These are phyloP conservation scores for Aspergillus alliaceus DNA, from an alignment of 2,329 filamentous ascomycete genomes.

Conservation along the genomic window DNA sequence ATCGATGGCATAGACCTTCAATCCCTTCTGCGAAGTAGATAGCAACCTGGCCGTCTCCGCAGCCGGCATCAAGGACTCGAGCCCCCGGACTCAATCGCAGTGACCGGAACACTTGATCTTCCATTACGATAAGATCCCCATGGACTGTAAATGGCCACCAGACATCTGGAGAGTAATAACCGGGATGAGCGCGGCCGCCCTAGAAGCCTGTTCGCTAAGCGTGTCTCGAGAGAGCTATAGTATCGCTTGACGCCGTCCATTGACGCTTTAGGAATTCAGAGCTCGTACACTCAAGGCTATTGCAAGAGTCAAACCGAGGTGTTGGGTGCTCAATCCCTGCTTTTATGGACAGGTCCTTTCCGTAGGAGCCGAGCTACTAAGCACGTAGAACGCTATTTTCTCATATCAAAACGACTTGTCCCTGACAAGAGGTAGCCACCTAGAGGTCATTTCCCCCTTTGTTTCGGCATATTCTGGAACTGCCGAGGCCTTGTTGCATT, in stretches of 20 bases:
- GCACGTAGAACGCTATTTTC: too few relatives aligned
- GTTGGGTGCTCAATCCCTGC: background rate
- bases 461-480: background rate
- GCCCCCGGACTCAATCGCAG: conserved; percentile 41
- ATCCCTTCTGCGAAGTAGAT: conserved; percentile 45
- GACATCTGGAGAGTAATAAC: conserved; percentile 46
- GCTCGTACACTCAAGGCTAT: background rate
- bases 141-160: conserved; percentile 50
- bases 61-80: conserved; percentile 53
- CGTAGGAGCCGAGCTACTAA: background rate
- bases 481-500: background rate
- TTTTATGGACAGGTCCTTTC: background rate
- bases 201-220: conserved; percentile 33
- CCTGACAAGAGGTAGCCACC: too few relatives aligned
- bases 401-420: too few relatives aligned
- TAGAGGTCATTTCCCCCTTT: background rate
- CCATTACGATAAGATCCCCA: conserved; percentile 48
- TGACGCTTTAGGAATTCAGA: too few relatives aligned
- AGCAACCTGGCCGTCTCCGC: conserved; percentile 53
- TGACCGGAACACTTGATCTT: conserved; percentile 46
- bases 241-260: conserved; percentile 8
- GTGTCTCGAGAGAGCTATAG: conserved; percentile 9
- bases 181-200: conserved; percentile 52
- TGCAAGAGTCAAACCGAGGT: background rate
- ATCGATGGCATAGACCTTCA: conserved; percentile 50